Evolutionary conservation across 352 stramenopile genomes (phyloP), one percentile per base, ranked within the genome.

Genomic region (Globisporangium sylvaticum): DNA sequence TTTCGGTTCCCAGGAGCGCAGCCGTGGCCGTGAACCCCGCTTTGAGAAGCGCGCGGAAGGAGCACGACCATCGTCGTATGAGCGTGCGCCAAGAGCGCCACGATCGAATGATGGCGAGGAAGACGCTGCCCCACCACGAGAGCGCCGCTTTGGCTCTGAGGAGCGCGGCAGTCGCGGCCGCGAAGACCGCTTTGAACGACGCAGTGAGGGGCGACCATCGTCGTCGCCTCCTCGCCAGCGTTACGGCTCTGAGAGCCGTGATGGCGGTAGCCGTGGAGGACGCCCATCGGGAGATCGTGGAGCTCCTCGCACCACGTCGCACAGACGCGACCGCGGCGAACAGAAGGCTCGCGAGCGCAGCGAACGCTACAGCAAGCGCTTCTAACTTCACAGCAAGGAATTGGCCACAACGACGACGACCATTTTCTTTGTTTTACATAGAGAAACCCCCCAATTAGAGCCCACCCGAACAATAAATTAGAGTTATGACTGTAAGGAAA

Each of bases 291-390:
- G 29, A 15, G 53, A 54, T 1, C 63, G 39, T 22, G 56, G 12
- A 15, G 31, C 37, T 6, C 42, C 56, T 10, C 48, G 22, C 12
- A 53, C 48, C 14, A 70, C 65, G 34, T 70, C 65, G 34, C 65
- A 66, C 58, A 55, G 65, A 25, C 65, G 58, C 31, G 42, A 62
- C 18, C 65, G 65, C 54, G 55, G 71, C 37, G 52, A 65, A 31
- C 64, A 65, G 63, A 54, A 66, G 64, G 29, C 53, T 18, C 58
- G 65, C 14, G 65, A 70, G 6, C 65, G 65, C 39, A 61, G 48
- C 48, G 58, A 62, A 20, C 65, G 58, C n/a, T 64, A 62, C 48
- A 58, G 65, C 46, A 70, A 65, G 48, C 58, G 59, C 34, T 64
- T 56, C 34, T 69, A 69, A 57, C 42, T 50, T 50, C 42, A 50